These are phyloP conservation scores for Ogataea neopini DNA, from an alignment of 805 yeast genomes.

Conservation along the genomic window DNA sequence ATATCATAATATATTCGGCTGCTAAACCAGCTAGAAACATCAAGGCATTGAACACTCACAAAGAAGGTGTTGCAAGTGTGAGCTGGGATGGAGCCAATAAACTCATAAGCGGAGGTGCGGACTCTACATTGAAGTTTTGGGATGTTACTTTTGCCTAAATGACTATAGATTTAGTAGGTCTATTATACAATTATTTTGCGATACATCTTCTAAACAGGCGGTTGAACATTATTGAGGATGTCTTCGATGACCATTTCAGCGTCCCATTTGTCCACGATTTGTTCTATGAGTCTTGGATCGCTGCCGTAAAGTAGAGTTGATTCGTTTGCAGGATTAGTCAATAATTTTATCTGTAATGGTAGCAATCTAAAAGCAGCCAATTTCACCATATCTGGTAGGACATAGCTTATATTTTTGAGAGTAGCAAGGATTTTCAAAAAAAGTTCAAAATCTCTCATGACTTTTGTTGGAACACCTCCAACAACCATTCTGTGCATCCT, in stretches of 20 bases:
- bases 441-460: conserved; percentile 43
- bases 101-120: conserved; percentile 74
- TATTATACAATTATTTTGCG: conserved; percentile 54
- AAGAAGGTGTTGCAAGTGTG: conserved; percentile 79
- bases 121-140: conserved; percentile 83
- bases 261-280: conserved; percentile 46
- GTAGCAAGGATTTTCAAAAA: conserved; percentile 44
- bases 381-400: conserved; percentile 55
- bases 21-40: conserved; percentile 74
- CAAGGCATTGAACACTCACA: conserved; percentile 78
- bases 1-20: conserved; percentile 77
- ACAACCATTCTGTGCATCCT: conserved; percentile 56
- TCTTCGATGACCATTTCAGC: conserved; percentile 52
- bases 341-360: conserved; percentile 45
- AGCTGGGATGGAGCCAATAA: conserved; percentile 58
- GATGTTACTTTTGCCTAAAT: conserved; percentile 29
- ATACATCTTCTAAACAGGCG: conserved; percentile 48
- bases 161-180: neutral
- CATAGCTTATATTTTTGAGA: conserved; percentile 41
- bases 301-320: conserved; percentile 58
- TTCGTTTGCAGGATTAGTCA: conserved; percentile 43
- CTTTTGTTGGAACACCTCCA: conserved; percentile 52
- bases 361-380: conserved; percentile 48
- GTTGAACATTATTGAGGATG: conserved; percentile 49
- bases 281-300: conserved; percentile 43